Conservation (phyloP, 495 filamentous ascomycete genomes). For the Parathielavia hyrcaniae region DNA sequence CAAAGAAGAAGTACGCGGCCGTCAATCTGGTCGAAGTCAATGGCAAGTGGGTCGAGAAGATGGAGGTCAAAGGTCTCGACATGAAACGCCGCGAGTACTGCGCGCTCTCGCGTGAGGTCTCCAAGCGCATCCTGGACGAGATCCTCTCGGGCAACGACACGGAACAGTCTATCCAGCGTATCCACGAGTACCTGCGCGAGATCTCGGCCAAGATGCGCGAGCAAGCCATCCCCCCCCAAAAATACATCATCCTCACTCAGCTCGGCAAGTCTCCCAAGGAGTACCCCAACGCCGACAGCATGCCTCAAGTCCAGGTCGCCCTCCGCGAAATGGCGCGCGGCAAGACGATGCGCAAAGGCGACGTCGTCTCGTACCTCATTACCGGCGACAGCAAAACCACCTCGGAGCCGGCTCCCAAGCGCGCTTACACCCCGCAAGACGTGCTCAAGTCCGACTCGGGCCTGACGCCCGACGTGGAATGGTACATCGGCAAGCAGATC, state of each 20-base stretch:
- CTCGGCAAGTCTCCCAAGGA: slow-evolving; percentile 89
- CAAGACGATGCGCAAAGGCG: slow-evolving; percentile 80
- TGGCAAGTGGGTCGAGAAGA: slow-evolving; percentile 85
- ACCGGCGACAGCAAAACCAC: slow-evolving; percentile 68
- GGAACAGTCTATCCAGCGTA: slow-evolving; percentile 77
- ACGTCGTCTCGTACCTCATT: slow-evolving; percentile 93
- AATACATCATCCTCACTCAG: slow-evolving; percentile 97
- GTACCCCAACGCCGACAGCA: slow-evolving; percentile 84
- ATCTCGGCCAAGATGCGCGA: slow-evolving; percentile 78
- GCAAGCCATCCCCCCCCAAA: slow-evolving; percentile 60
- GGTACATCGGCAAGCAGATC: slow-evolving; percentile 97
- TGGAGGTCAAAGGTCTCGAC: slow-evolving; percentile 97
- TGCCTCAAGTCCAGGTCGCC: slow-evolving; percentile 98
- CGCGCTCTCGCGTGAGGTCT: slow-evolving; percentile 86
- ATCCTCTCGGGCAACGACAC: slow-evolving; percentile 90
- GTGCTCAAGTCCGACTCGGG: slow-evolving; percentile 67
- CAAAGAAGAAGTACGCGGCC: slow-evolving; percentile 99
- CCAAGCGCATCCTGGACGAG: slow-evolving; percentile 74
- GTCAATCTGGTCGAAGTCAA: slow-evolving; percentile 86
- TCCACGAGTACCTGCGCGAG: slow-evolving; percentile 86
- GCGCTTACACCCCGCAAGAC: slow-evolving; percentile 80
- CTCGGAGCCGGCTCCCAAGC: slow-evolving; percentile 72
- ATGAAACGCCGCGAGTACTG: slow-evolving; percentile 98
- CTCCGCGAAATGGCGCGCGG: slow-evolving; percentile 80
- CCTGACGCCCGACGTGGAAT: slow-evolving; percentile 82